phyloP scores from a whole-genome alignment of 23 red algal genomes.

The Gracilariopsis chorda region DNA sequence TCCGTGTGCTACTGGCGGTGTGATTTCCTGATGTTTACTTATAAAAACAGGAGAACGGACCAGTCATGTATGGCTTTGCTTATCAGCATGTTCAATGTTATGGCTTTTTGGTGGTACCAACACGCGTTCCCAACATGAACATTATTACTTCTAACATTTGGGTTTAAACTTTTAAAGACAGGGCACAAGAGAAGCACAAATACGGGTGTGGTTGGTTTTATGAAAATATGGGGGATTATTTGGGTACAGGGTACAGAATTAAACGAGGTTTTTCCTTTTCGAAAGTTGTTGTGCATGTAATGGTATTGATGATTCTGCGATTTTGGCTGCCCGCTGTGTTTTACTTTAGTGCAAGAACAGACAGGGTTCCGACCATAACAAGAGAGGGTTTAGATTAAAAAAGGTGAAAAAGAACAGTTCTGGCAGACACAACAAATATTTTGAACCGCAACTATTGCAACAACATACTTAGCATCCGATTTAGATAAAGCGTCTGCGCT shows the following conservation, averaged over 20 bases:
- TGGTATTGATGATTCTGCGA: slow-evolving; percentile 32
- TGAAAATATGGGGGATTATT: not conserved
- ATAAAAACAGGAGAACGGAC: not conserved
- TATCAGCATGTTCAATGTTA: not conserved
- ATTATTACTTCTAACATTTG: not conserved
- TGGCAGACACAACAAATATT: not conserved
- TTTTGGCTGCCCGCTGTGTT: slow-evolving; percentile 3
- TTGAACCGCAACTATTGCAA: not conserved
- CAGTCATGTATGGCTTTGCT: not conserved
- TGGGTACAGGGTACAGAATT: not conserved
- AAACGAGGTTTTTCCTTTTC: not conserved
- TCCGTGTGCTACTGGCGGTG: too few relatives aligned
- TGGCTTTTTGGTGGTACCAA: not conserved
- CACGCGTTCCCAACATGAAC: not conserved
- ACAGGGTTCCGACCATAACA: not conserved
- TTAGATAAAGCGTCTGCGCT: not conserved
- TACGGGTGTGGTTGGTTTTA: not conserved
- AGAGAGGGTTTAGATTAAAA: not conserved
- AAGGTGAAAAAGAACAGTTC: not conserved
- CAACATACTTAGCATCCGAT: not conserved
- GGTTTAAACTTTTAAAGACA: not conserved
- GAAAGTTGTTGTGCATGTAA: slow-evolving; percentile 2
- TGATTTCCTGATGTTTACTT: not conserved
- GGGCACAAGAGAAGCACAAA: not conserved
- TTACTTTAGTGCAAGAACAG: not conserved